These are phyloP conservation scores for Kwoniella newhampshirensis DNA, from an alignment of 768 basidiomycete species.

Conservation along the genomic window DNA sequence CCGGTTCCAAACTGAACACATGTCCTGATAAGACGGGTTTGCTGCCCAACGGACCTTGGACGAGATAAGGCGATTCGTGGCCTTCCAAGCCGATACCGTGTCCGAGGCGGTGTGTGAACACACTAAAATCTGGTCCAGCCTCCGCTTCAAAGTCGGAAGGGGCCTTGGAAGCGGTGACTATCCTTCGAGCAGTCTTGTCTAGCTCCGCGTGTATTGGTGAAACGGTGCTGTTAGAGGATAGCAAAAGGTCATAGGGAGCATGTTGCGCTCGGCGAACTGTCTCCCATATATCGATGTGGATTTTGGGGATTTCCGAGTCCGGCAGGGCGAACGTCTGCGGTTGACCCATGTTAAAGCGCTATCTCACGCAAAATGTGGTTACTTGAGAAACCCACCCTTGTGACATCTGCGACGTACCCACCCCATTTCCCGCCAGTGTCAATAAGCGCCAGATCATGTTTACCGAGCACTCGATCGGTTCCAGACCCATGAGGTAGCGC, in stretches of 20 bases:
- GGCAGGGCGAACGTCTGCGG: conserved; percentile 69
- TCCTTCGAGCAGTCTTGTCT: conserved; percentile 60
- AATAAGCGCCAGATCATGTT: conserved; percentile 69
- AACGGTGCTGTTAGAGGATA: conserved; percentile 52
- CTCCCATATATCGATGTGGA: conserved; percentile 65
- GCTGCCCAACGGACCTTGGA: conserved; percentile 61
- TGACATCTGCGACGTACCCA: conserved; percentile 76
- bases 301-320: conserved; percentile 60
- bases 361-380: too few relatives aligned
- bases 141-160: conserved; percentile 52
- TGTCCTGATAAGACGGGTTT: conserved; percentile 65
- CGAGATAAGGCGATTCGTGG: conserved; percentile 78
- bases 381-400: conserved; percentile 60
- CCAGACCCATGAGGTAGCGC: conserved; percentile 81
- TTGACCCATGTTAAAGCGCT: too few relatives aligned
- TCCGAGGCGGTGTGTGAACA: conserved; percentile 71
- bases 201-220: conserved; percentile 24
- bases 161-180: conserved; percentile 51
- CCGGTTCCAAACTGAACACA: conserved; percentile 78
- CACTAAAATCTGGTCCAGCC: conserved; percentile 25
- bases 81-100: conserved; percentile 76
- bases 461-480: conserved; percentile 63
- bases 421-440: conserved; percentile 71
- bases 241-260: conserved; percentile 58
- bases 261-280: conserved; percentile 66